Conservation (phyloP, 202 grass and related monocot genomes). For the Digitaria exilis region DNA sequence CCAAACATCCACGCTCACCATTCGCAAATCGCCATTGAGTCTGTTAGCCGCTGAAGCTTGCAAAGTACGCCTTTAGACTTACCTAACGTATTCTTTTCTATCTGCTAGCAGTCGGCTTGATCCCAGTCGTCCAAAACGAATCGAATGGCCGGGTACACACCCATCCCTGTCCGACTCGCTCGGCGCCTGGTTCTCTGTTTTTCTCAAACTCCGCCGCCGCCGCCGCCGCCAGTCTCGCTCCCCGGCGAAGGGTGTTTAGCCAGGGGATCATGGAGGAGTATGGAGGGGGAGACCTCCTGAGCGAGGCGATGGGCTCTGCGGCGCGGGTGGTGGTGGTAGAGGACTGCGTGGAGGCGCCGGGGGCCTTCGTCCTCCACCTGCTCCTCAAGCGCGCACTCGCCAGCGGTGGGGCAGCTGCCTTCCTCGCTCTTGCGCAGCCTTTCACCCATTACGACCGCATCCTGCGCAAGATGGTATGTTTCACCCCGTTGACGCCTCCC, state of each 20-base stretch:
- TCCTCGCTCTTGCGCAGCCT: slow-evolving; percentile 71
- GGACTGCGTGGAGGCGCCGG: slow-evolving; percentile 84
- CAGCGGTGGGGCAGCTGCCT: slow-evolving; percentile 34
- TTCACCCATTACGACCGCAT: slow-evolving; percentile 83
- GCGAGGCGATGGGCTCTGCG: slow-evolving; percentile 53
- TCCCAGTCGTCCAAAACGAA: neutral
- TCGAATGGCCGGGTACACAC: neutral
- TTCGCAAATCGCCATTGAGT: too few species aligned
- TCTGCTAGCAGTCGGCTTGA: neutral
- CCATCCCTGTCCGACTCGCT: neutral
- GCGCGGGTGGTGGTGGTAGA: slow-evolving; percentile 62
- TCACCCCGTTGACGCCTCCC: neutral
- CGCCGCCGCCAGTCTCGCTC: neutral
- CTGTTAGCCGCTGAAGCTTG: neutral
- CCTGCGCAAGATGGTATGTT: slow-evolving; percentile 80
- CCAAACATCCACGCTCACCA: neutral
- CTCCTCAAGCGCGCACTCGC: slow-evolving; percentile 73
- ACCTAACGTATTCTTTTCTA: neutral
- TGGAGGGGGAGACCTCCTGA: slow-evolving; percentile 44
- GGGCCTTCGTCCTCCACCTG: slow-evolving; percentile 78
- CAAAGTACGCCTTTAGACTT: neutral
- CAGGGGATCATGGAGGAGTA: slow-evolving; percentile 37
- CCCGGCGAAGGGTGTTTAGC: neutral
- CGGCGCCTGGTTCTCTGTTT: neutral
- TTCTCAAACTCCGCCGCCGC: neutral